A percentile compares a stretch with the other conserved stretches of the same genome.
phyloP scores from a whole-genome alignment of 495 filamentous ascomycete genomes.

The Xylaria cubensis region DNA sequence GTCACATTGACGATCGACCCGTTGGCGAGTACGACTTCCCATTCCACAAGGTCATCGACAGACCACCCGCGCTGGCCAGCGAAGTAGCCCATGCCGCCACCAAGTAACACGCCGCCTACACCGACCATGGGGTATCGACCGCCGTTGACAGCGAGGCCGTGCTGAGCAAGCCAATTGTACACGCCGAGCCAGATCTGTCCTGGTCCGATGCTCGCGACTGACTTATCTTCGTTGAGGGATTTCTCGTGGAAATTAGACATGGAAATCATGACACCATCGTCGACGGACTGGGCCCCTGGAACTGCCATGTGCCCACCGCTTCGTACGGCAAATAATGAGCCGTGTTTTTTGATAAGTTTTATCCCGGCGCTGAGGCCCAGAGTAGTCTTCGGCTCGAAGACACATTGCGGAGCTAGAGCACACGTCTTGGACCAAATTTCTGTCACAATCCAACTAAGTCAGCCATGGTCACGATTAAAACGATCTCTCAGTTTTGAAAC shows the following conservation, averaged over 20 bases:
- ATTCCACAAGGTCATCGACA: no score
- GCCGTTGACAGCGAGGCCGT: slow-evolving; percentile 39
- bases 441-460: no score
- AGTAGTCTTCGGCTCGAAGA: no score
- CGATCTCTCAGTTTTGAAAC: no score
- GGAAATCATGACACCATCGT: slow-evolving; percentile 48
- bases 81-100: slow-evolving; percentile 48
- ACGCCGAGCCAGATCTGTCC: slow-evolving; percentile 41
- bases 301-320: slow-evolving; percentile 3
- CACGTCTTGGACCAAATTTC: no score
- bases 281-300: background rate
- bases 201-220: slow-evolving; percentile 34
- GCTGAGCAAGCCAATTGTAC: slow-evolving; percentile 26
- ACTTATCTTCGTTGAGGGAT: slow-evolving; percentile 6
- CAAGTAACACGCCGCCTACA: slow-evolving; percentile 48
- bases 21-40: no score
- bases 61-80: slow-evolving; percentile 46
- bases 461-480: no score
- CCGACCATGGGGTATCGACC: slow-evolving; percentile 42
- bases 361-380: no score
- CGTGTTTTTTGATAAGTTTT: no score
- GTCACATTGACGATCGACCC: no score
- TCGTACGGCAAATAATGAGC: background rate
- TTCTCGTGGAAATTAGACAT: slow-evolving; percentile 29
- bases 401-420: no score